Conservation (phyloP, 768 basidiomycete species). For the Suillus plorans region DNA sequence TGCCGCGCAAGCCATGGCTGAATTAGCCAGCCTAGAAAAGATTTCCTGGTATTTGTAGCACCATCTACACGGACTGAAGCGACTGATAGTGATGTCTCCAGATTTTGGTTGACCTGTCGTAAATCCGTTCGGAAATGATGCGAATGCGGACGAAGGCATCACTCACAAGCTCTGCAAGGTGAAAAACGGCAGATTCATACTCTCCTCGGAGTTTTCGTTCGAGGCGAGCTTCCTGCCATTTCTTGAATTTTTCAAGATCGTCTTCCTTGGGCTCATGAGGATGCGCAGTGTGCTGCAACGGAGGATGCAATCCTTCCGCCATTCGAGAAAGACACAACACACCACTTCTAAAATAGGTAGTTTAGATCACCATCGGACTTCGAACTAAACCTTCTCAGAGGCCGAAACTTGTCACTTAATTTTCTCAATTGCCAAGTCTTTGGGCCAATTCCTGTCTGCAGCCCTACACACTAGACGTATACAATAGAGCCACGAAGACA, state of each 20-base stretch:
- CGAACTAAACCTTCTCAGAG: no score
- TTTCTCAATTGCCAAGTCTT: no score
- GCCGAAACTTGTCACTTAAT: no score
- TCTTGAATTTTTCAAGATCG: conserved; percentile 53
- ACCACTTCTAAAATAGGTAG: no score
- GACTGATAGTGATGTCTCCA: conserved; percentile 65
- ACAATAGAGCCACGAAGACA: no score
- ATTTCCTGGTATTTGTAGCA: conserved; percentile 65
- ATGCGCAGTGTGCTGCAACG: conserved; percentile 53
- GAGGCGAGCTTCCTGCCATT: conserved; percentile 79
- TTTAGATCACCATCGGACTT: no score
- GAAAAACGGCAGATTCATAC: conserved; percentile 68
- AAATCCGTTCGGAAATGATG: conserved; percentile 6
- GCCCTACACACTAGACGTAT: no score
- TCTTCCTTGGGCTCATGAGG: conserved; percentile 53
- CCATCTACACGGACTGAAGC: conserved; percentile 82
- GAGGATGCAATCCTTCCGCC: conserved; percentile 37
- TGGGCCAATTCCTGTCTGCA: no score
- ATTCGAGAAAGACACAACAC: not conserved
- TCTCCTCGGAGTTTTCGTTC: conserved; percentile 68
- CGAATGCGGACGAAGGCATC: not conserved
- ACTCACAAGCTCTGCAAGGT: conserved; percentile 65
- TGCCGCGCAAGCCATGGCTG: conserved; percentile 53
- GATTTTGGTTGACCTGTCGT: conserved; percentile 62
- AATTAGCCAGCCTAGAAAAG: conserved; percentile 81